Conservation (phyloP, 305 asterid species). For the Euphrasia arctica region DNA sequence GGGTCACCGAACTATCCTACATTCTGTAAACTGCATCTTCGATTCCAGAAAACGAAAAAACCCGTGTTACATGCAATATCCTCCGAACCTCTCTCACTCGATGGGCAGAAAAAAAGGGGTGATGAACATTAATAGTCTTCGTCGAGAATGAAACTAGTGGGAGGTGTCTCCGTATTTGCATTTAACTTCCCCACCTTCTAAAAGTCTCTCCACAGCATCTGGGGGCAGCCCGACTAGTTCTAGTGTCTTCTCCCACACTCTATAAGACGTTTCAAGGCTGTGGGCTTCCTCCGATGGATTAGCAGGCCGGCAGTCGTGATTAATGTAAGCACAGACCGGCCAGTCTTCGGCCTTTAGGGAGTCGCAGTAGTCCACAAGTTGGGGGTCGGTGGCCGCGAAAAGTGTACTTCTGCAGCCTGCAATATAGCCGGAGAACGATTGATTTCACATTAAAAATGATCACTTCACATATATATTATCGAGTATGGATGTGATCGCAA, state of each 20-base stretch:
- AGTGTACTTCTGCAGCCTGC: conserved; percentile 96
- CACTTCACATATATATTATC: no score
- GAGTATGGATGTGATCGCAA: conserved; percentile 11
- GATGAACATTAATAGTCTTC: background rate
- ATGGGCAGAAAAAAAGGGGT: background rate
- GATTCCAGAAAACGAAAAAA: background rate
- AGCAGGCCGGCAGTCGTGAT: conserved; percentile 85
- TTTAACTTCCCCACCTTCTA: conserved; percentile 69
- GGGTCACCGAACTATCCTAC: background rate
- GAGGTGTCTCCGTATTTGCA: conserved; percentile 60
- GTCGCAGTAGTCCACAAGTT: conserved; percentile 76
- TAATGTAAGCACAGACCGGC: conserved; percentile 88
- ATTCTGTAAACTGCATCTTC: conserved; percentile 1
- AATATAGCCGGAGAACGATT: conserved; percentile 2
- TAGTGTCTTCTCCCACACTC: conserved; percentile 88
- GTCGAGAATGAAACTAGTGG: conserved; percentile 16
- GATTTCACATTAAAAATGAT: no score
- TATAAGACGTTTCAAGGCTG: conserved; percentile 55
- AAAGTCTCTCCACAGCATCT: conserved; percentile 77
- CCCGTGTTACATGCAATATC: background rate
- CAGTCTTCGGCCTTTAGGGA: conserved; percentile 83
- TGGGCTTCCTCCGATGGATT: conserved; percentile 94
- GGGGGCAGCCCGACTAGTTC: conserved; percentile 79
- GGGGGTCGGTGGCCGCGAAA: conserved; percentile 94
- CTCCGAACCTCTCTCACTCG: background rate